These are phyloP conservation scores for Nissolia schottii DNA, from an alignment of 306 rosid species.

Conservation along the genomic window DNA sequence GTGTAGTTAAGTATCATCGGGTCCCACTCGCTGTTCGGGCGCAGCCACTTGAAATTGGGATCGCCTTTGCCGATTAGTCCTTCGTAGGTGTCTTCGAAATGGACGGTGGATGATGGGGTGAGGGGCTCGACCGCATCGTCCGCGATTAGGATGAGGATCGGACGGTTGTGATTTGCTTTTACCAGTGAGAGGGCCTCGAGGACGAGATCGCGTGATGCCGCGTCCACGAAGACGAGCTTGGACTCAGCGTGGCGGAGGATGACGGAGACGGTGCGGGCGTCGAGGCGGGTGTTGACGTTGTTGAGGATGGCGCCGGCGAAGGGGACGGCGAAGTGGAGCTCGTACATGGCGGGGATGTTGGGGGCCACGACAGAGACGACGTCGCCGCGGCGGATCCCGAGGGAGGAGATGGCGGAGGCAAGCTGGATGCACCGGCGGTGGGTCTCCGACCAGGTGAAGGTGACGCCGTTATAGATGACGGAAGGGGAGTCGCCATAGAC, in stretches of 20 bases:
- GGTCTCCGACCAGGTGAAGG: conserved; percentile 57
- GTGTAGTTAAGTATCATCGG: conserved; percentile 61
- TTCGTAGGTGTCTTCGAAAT: conserved; percentile 32
- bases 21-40: conserved; percentile 53
- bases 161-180: conserved; percentile 4
- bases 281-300: conserved; percentile 66
- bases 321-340: conserved; percentile 78
- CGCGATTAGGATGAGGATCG: conserved; percentile 37
- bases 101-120: background rate
- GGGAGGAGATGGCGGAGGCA: conserved; percentile 47
- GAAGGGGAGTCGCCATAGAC: conserved; percentile 46
- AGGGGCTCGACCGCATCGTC: background rate
- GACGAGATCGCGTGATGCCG: conserved; percentile 24
- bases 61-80: conserved; percentile 36
- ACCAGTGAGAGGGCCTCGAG: conserved; percentile 36
- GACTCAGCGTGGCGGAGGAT: conserved; percentile 57
- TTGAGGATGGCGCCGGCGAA: conserved; percentile 66
- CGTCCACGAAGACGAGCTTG: conserved; percentile 54
- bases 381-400: conserved; percentile 44
- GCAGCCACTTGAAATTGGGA: conserved; percentile 35
- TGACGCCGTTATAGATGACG: conserved; percentile 34
- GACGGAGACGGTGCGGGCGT: conserved; percentile 48
- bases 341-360: conserved; percentile 70
- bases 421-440: conserved; percentile 50
- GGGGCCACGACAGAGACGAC: conserved; percentile 67